A percentile compares a stretch with the other conserved stretches of the same genome.
These are phyloP conservation scores for Penicillium rolfsii DNA, from an alignment of 2,329 filamentous ascomycete genomes.

Conservation along the genomic window DNA sequence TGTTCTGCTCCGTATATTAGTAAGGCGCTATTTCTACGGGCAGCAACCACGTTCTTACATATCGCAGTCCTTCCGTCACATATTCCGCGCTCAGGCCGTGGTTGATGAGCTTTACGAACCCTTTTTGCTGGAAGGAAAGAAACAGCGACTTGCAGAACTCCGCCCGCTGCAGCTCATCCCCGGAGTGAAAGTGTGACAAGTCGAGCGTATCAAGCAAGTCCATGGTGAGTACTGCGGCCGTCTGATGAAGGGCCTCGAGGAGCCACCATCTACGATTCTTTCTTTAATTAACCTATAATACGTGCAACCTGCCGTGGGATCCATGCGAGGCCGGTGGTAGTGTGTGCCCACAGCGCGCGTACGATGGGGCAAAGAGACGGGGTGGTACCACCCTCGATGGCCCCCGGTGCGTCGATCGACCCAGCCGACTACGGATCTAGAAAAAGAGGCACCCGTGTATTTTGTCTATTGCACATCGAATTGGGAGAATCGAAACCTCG, in stretches of 20 bases:
- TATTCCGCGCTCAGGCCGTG: background rate
- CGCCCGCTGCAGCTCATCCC: background rate
- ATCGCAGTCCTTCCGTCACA: background rate
- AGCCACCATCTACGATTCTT: background rate
- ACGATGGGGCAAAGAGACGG: background rate
- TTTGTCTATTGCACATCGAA: background rate
- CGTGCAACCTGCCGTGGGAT: background rate
- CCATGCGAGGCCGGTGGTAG: background rate
- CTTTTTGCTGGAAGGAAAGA: background rate
- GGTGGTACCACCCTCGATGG: background rate
- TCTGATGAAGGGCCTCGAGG: background rate
- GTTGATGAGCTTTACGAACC: background rate
- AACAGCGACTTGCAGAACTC: background rate
- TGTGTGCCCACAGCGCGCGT: background rate
- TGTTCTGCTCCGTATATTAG: background rate
- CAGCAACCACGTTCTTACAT: background rate
- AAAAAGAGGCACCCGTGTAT: background rate
- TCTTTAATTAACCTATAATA: background rate
- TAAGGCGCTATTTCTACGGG: background rate
- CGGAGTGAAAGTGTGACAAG: background rate
- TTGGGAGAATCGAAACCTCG: background rate
- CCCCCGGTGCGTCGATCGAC: background rate
- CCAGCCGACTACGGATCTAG: background rate
- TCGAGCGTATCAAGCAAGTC: background rate
- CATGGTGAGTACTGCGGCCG: background rate